These are phyloP conservation scores for Wallacemonas sp. DNA, from an alignment of 208 protist species.

Conservation along the genomic window DNA sequence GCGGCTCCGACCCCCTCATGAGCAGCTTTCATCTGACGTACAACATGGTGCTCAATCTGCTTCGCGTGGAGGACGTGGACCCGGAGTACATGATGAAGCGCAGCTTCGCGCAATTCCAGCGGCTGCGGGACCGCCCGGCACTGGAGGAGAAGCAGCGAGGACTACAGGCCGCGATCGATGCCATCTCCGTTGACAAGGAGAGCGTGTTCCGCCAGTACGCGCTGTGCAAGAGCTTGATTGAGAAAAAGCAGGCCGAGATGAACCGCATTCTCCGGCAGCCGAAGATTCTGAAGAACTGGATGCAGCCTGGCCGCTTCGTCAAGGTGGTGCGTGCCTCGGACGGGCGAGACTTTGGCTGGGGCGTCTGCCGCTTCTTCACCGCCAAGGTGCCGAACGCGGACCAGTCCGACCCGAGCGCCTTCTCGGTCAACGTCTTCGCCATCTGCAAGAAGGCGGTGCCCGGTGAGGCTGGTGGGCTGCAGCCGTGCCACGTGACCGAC, in stretches of 20 bases:
- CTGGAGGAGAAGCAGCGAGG: conserved; percentile 68
- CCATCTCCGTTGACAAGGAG: conserved; percentile 73
- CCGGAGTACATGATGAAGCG: conserved; percentile 97
- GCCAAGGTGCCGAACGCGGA: conserved; percentile 56
- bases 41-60: conserved; percentile 99
- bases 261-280: conserved; percentile 84
- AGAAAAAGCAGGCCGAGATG: conserved; percentile 69
- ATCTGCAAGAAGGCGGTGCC: conserved; percentile 79
- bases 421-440: conserved; percentile 73
- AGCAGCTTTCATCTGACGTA: conserved; percentile 98
- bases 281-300: conserved; percentile 92
- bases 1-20: conserved; percentile 93
- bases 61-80: conserved; percentile 98
- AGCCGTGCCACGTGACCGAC: conserved; percentile 76
- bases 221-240: conserved; percentile 73
- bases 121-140: conserved; percentile 83
- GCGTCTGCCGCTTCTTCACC: conserved; percentile 75
- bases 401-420: conserved; percentile 66
- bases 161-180: conserved; percentile 63
- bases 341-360: conserved; percentile 83
- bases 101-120: conserved; percentile 98
- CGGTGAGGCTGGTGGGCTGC: conserved; percentile 26
- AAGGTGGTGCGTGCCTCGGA: conserved; percentile 70
- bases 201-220: conserved; percentile 89
- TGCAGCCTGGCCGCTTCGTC: conserved; percentile 96